Base-by-base conservation (phyloP, 2,329 filamentous ascomycete genomes). In the Sporothrix euskadiensis region DNA sequence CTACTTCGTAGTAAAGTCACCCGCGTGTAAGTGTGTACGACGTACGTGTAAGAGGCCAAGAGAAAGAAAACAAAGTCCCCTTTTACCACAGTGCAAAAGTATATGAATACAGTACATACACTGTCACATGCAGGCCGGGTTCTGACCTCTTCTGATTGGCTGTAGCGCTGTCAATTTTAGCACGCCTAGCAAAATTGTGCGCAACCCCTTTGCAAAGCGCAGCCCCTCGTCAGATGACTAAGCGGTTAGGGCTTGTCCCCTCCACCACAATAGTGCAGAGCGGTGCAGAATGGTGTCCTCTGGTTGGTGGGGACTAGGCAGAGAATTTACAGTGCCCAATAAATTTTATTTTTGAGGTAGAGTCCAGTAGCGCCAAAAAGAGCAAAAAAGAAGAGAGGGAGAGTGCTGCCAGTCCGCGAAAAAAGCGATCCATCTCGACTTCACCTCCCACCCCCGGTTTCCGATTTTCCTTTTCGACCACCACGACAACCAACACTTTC, bases 191-290 rank as follows among this genome's bases (percentile, higher is more conserved):
- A 68, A 26, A 47, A 26, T 57, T 72, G 71, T 72, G 61, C 61
- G 59, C 32, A 14, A 35, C 19, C 1, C 14, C 16, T 30, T 9
- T 54, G 19, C 26, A 19, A 69, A 30, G 41, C 7, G 39, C 61
- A 16, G 56, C 12, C 44, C 26, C 41, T 49, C 52, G 7, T 26
- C 14, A 47, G 41, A 39, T 75, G 74, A 75, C 72, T 75, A 76
- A 76, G 63, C 75, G 30, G 47, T 77, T 77, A 77, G 76, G 76
- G 76, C 69, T 77, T 76, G 52, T 57, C 75, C 72, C 22, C 39
- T 73, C 75, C 73, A 26, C 52, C 9, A 56, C 10, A 56, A 56
- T 9, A 19, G 22, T 19, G 35, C 35, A 35, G 35, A 35, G 35
- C 35, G 35, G 35, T 35, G 35, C 72, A 72, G 69, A 73, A 69